Conservation (phyloP, 2,329 filamentous ascomycete species). For the Phoma herbarum region DNA sequence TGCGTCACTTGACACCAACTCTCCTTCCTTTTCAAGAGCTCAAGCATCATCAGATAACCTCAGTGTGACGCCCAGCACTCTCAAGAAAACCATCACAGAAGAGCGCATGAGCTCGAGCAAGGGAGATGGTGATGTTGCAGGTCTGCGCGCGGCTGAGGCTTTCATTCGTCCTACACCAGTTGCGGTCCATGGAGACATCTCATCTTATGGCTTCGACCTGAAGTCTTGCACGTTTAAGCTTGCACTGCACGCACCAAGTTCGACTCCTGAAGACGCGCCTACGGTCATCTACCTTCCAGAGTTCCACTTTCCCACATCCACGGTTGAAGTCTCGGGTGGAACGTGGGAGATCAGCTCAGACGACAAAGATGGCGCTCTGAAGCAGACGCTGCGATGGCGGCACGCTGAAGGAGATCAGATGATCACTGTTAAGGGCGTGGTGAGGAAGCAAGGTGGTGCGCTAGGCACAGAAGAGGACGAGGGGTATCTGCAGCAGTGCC, state of each 20-base stretch:
- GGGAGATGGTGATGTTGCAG: conserved; percentile 52
- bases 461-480: conserved; percentile 72
- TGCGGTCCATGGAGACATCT: conserved; percentile 74
- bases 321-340: conserved; percentile 80
- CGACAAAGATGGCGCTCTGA: conserved; percentile 71
- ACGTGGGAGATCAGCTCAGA: conserved; percentile 87
- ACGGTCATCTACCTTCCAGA: conserved; percentile 89
- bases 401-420: conserved; percentile 85
- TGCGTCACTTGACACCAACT: conserved; percentile 58
- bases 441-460: conserved; percentile 62
- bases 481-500: conserved; percentile 76
- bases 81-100: conserved; percentile 76
- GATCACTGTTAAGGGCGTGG: conserved; percentile 77
- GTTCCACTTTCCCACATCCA: conserved; percentile 86
- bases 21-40: conserved; percentile 64
- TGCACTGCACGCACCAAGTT: conserved; percentile 67
- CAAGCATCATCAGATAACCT: conserved; percentile 56
- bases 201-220: conserved; percentile 82
- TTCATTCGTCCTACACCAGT: conserved; percentile 88
- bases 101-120: conserved; percentile 53
- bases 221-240: conserved; percentile 80
- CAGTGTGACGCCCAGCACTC: conserved; percentile 74
- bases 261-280: conserved; percentile 70
- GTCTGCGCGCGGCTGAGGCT: conserved; percentile 90
- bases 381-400: conserved; percentile 91